A percentile compares a stretch with the other conserved stretches of the same genome.
Evolutionary conservation across 2,329 filamentous ascomycete species (phyloP).

Genomic region (Aaosphaeria pasadenensis): DNA sequence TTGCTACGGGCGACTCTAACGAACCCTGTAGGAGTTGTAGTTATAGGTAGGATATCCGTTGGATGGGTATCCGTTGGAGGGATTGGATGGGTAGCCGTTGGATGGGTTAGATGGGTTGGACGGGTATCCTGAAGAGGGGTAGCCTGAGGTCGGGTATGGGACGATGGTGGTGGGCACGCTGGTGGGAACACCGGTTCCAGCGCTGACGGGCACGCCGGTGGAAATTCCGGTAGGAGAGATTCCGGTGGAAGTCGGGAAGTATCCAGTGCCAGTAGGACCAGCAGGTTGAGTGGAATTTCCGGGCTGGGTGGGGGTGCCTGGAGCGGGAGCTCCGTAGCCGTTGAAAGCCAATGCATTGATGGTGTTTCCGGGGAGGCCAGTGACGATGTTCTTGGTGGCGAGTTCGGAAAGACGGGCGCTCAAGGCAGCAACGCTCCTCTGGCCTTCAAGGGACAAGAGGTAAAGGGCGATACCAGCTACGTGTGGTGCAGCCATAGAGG

Average conservation of each 20-base stretch:
- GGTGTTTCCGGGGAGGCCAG: conserved; percentile 45
- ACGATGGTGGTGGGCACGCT: no score
- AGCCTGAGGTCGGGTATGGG: no score
- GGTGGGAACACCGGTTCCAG: no score
- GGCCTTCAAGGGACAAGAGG: conserved; percentile 54
- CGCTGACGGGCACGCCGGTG: no score
- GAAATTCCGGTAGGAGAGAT: no score
- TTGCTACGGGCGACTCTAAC: no score
- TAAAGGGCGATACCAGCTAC: conserved; percentile 68
- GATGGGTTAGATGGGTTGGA: no score
- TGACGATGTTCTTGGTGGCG: conserved; percentile 40
- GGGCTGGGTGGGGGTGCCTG: background rate
- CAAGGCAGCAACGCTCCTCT: conserved; percentile 47
- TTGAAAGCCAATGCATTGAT: conserved; percentile 58
- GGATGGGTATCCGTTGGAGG: background rate
- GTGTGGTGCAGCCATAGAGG: conserved; percentile 67
- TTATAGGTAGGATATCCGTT: background rate
- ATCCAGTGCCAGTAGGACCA: no score
- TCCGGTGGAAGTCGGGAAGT: no score
- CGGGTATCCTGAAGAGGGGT: no score
- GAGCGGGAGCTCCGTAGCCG: conserved; percentile 30
- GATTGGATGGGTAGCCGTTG: background rate
- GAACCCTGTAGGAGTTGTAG: background rate
- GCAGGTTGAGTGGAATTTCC: no score
- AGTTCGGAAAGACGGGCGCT: conserved; percentile 46